phyloP scores from a whole-genome alignment of 1,284 basidiomycete species.

The Ceratobasidium sp. region DNA sequence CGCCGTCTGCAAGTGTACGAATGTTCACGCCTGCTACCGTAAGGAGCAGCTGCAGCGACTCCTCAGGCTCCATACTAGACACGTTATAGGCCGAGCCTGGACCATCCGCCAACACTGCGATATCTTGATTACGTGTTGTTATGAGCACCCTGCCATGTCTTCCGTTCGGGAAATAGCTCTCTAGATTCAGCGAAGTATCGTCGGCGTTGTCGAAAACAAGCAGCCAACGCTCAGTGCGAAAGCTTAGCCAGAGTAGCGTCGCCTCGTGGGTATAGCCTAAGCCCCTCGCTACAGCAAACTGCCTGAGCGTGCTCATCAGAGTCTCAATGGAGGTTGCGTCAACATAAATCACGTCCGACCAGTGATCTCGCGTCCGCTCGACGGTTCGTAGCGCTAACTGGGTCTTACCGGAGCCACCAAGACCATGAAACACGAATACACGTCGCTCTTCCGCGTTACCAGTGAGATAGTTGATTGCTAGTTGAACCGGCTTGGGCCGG shows the following conservation, averaged over 20 bases:
- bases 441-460: background rate
- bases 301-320: background rate
- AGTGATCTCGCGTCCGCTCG: background rate
- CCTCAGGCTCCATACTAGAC: constrained; percentile 27
- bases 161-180: constrained; percentile 17
- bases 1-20: background rate
- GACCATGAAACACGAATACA: constrained; percentile 31
- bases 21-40: background rate
- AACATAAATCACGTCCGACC: constrained; percentile 32
- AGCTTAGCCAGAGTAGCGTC: constrained; percentile 23
- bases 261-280: constrained; percentile 13
- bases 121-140: constrained; percentile 26
- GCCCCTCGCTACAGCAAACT: background rate
- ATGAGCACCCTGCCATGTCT: constrained; percentile 20
- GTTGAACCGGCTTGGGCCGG: background rate
- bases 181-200: constrained; percentile 13
- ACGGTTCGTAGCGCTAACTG: constrained; percentile 16
- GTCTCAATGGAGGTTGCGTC: constrained; percentile 34
- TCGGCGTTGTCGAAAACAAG: constrained; percentile 45
- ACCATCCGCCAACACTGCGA: background rate
- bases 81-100: constrained; percentile 11
- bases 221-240: constrained; percentile 15
- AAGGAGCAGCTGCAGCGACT: constrained; percentile 12
- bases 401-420: constrained; percentile 43
- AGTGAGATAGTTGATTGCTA: background rate